Evolutionary conservation across 257 asterid genomes (phyloP), one percentile per base, ranked within the genome.

Genomic region (Jasminum sambac): DNA sequence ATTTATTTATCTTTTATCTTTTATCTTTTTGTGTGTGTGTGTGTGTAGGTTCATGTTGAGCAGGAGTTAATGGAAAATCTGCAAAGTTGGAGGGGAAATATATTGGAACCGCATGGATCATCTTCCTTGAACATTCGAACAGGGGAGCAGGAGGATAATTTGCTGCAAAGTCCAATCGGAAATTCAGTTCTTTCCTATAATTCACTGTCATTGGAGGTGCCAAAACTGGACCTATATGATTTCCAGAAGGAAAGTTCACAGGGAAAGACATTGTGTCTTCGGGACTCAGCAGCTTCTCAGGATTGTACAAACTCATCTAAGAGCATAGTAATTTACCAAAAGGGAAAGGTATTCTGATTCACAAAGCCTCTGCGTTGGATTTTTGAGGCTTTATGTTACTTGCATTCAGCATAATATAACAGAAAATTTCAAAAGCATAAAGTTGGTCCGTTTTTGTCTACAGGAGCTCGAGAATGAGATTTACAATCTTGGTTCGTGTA

Each of bases 401-500:
- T 19, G 69, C 34, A 21, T 55, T 55, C 14, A 3, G 26, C 13
- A 5, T 1, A 30, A 26, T 34, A 26, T 60, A 14, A n/a, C n/a
- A n/a, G n/a, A n/a, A 39, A 16, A 26, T 38, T 59, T 68, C 63
- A 68, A 55, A 25, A 44, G 74, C 60, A 64, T 68, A 41, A 72
- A 50, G 23, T 19, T 42, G 26, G 25, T 34, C 8, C 19, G 64
- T 16, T 64, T 66, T 69, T 67, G 50, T 48, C 10, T 41, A 2
- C 77, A 87, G 86, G 81, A 74, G 65, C 82, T 88, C 6, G 84
- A 16, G 71, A 81, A 84, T 5, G 81, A 86, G 21, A 55, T 91
- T 69, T 0, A 17, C 17, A 59, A 40, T 9, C 75, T 55, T 38
- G 82, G 68, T n/a, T 5, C 34, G 72, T 37, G 13, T 66, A 13